Evolutionary conservation across 805 yeast species (phyloP), one percentile per base, ranked within the genome.

Genomic region (Priceomyces melissophilus): DNA sequence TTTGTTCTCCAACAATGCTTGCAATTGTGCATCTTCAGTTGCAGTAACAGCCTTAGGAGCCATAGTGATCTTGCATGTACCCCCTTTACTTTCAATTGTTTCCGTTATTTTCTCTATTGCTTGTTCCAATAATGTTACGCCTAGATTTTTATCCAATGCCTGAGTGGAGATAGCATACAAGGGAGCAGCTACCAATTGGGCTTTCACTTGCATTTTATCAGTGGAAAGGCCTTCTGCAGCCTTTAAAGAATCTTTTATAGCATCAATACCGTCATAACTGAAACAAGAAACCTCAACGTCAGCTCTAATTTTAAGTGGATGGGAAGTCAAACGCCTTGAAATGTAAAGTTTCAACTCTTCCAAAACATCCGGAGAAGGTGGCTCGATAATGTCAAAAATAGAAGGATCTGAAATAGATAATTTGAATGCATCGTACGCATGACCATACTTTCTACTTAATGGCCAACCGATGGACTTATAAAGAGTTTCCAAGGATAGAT

Each of bases 41-140:
- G 96, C 98, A 42, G 97, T 89, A 52, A 93, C 98, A 32, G 98
- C 97, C 80, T 90, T 91, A 60, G 99, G 98, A 55, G 95, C 91
- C 97, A 91, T 91, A 40, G 95, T 89, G 49, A 91, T 84, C 52
- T 86, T 87, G 64, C 96, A 84, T 43, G 80, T 78, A 60, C 99
- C 99, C 40, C 88, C 96, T 41, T 79, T 75, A 14, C 75, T 71
- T 45, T 76, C 76, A 56, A 93, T 89, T 37, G 81, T 73, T 54
- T 77, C 79, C 45, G 78, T 75, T 48, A 93, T 85, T 53, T 76
- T 81, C 50, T 77, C 84, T 50, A 93, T 87, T 37, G 98, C 96
- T 52, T 76, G 65, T 59, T 81, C 83, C 59, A 93, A 76, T 34
- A 81, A 69, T 44, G 83, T 85, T 51, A 93, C 76, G 63, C 99